Evolutionary conservation across 164 flowering plant genomes (phyloP), one percentile per base, ranked within the genome.

Genomic region (Platanus orientalis): DNA sequence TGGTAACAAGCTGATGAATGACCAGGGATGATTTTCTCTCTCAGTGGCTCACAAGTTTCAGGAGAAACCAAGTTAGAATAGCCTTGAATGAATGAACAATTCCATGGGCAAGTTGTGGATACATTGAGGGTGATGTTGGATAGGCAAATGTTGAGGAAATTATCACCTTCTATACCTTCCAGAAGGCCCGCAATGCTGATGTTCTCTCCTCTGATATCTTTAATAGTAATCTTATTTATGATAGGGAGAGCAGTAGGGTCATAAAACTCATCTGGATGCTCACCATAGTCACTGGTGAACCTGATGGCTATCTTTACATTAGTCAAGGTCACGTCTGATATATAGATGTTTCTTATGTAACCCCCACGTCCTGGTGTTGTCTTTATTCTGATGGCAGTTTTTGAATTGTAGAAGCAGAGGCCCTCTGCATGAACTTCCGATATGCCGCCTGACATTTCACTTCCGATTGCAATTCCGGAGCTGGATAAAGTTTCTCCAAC

Each of bases 401-500:
- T 60, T 27, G 96, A 79, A 67, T 87, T 76, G 61, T 68, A 80
- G 54, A 87, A 67, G 2, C 54, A 63, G 51, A 87, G 66, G 58
- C 73, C 74, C 66, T 87, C 80, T 25, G 81, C 87, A 48, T 71
- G 74, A 49, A 89, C 80, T 40, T 81, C 81, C 52, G 92, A 85
- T 42, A 85, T 73, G 42, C 96, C 96, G 42, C 96, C 96, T 51
- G 96, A 89, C 96, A 89, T 89, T 78, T 89, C 96, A 64, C 92
- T 89, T 48, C 96, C 96, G n/a, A 89, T 65, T 26, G 89, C 76
- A 20, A 89, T 73, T n/a, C 85, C 89, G 7, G 96, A 52, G 20
- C 88, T 72, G 2, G 73, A 23, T 48, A 32, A 50, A 39, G 89
- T 67, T 64, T 78, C 70, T 32, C 84, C 87, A 34, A 62, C 32